Base-by-base conservation (phyloP, 2,329 filamentous ascomycete genomes). In the Trichoderma sp. region DNA sequence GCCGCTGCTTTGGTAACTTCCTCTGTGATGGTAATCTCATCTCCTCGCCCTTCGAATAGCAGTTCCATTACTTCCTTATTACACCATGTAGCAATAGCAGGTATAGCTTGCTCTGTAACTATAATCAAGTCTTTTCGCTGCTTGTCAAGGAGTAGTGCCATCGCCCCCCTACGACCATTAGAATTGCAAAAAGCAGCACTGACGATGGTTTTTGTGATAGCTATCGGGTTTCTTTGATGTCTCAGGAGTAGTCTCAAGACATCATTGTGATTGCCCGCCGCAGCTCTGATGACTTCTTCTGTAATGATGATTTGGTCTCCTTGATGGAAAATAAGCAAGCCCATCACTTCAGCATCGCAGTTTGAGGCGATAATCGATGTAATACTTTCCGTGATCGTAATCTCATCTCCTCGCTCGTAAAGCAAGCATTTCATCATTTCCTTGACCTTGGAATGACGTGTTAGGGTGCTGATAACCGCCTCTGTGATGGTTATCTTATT, bases 11-110 rank as follows among this genome's bases (percentile, higher is more conserved):
- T 63, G 9, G 76, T 60, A 24, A 71, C 60, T 31, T 73, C 71
- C 18, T 74, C 12, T 33, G 59, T 77, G 41, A 77, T 75, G 9
- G 35, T 65, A n/a, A 77, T 71, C n/a, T 76, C 21, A 21, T 72
- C 60, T 45, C 77, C 74, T 24, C 50, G 66, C 59, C 56, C 38
- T 8, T 77, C 33, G 24, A 77, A 68, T 59, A 77, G 73, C 2
- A 77, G 12, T 31, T 41, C 29, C 21, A 78, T 75, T 5, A 77
- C 31, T 53, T 59, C 7, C 21, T 8, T 21, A 12, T 4, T 59
- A 21, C 21, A 27, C 8, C 27, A 24, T 59, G 21, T 21, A 12
- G 24, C 53, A 59, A 59, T 53, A n/a, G 6, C 14, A n/a, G 45
- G 18, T 8, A 53, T 21, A 9, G 45, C 21, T 53, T n/a, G 14